phyloP scores from a whole-genome alignment of 78 protist species.

The Diacronema lutheri region DNA sequence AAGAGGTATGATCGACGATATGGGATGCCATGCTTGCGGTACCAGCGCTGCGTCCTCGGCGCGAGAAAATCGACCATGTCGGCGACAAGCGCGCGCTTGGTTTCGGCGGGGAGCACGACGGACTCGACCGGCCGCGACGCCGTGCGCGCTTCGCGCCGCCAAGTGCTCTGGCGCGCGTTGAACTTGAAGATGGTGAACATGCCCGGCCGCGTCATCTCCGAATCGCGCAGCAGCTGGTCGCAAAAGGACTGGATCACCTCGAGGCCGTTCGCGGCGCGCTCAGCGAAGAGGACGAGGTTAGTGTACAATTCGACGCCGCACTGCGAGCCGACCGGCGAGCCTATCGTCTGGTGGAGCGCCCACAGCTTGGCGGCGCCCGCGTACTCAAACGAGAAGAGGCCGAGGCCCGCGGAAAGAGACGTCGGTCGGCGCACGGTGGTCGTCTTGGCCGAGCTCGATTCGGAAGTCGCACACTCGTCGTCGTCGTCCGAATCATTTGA shows the following conservation, averaged over 20 bases:
- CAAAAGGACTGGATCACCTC: background rate
- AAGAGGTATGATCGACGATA: slow-evolving; percentile 26
- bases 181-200: background rate
- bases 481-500: too few relatives aligned
- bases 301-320: background rate
- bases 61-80: slow-evolving; percentile 23
- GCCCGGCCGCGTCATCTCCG: background rate
- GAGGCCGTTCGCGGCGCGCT: background rate
- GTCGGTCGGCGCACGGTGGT: too few relatives aligned
- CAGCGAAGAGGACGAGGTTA: background rate
- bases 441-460: too few relatives aligned
- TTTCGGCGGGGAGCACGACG: background rate
- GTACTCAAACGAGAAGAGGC: too few relatives aligned
- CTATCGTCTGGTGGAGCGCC: slow-evolving; percentile 11
- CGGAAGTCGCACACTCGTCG: too few relatives aligned
- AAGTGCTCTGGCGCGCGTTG: background rate
- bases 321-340: background rate
- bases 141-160: background rate
- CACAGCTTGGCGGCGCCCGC: background rate
- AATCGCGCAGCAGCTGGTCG: background rate
- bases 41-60: background rate
- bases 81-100: background rate
- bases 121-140: background rate
- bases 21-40: slow-evolving; percentile 45
- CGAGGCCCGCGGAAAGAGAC: too few relatives aligned